Base-by-base conservation (phyloP, 2,329 filamentous ascomycete species). In the Penicillium sp. region DNA sequence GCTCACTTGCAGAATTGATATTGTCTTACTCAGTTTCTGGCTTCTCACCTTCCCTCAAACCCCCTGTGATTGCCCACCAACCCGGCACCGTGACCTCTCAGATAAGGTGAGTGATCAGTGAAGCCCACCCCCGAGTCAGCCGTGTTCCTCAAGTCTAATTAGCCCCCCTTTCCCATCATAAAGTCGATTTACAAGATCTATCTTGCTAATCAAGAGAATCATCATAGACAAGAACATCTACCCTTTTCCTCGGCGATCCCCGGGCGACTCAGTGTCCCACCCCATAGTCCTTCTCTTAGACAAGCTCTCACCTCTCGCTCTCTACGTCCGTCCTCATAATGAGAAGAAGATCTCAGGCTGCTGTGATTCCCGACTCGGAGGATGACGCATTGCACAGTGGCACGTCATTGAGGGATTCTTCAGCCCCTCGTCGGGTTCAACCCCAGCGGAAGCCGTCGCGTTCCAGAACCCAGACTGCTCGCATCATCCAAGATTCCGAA, bases 401-500 rank as follows among this genome's bases (percentile, higher is more conserved):
- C 35, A 62, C 59, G 43, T 64, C 65, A 65, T 50, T 61, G 36
- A 59, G 44, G 44, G 50, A 60, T 56, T 58, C 58, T 6, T 66
- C 63, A 1, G 50, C 54, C 33, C 55, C 56, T 39, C 56, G 55
- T 56, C 60, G 54, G 40, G 41, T 52, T 41, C 31, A 56, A 22
- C 37, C 61, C 37, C 43, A 55, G 51, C 58, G 47, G 55, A 39
- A 16, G 49, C 56, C 66, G 41, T 60, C 61, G 41, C 63, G 59
- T 65, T 57, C 63, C 56, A 61, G 50, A 44, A 54, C 60, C 54
- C 56, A 35, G 47, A 43, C 58, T 33, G 46, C 55, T 40, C 59
- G 55, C 49, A 58, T 67, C 51, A 64, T 67, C 37, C 57, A 59
- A 41, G 62, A 67, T 59, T 63, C 63, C 50, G 62, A 69, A 35